Percentiles rank a stretch among this genome's conserved stretches.
These are phyloP conservation scores for Helminthosporium solani DNA, from an alignment of 2,329 filamentous ascomycete genomes.

Conservation along the genomic window DNA sequence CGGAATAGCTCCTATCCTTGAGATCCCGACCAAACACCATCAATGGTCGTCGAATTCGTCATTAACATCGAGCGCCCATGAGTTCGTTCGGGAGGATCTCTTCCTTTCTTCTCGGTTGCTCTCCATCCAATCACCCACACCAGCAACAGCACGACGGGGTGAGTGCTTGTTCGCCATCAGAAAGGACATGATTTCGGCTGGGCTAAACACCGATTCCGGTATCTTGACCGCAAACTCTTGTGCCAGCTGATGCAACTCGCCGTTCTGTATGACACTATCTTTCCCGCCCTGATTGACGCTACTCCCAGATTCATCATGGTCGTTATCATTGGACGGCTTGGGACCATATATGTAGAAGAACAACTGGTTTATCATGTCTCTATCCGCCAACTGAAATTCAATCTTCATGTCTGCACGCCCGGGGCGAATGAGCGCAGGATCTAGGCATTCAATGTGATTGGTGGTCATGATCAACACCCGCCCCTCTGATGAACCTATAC, in stretches of 20 bases:
- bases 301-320: constrained; percentile 1
- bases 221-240: constrained; percentile 16
- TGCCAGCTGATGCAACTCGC: constrained; percentile 12
- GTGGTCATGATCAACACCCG: constrained; percentile 78
- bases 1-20: too few relatives aligned
- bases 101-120: constrained; percentile 13
- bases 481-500: constrained; percentile 73
- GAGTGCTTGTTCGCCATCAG: constrained; percentile 17
- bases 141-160: constrained; percentile 14
- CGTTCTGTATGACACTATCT: constrained; percentile 6
- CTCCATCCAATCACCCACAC: constrained; percentile 13
- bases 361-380: constrained; percentile 15
- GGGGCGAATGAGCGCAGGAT: constrained; percentile 70
- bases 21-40: too few relatives aligned
- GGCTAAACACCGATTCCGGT: constrained; percentile 15
- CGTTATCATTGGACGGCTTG: not conserved
- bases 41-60: too few relatives aligned
- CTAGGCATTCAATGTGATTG: constrained; percentile 70
- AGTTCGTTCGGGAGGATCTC: constrained; percentile 11
- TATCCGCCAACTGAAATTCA: constrained; percentile 47
- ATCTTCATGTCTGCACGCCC: constrained; percentile 69
- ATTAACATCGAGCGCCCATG: constrained; percentile 16
- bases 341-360: constrained; percentile 15
- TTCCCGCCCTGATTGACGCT: constrained; percentile 4
- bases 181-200: constrained; percentile 17